A percentile compares a stretch with the other conserved stretches of the same genome.
phyloP scores from a whole-genome alignment of 257 asterid genomes.

The Solanum pennellii region DNA sequence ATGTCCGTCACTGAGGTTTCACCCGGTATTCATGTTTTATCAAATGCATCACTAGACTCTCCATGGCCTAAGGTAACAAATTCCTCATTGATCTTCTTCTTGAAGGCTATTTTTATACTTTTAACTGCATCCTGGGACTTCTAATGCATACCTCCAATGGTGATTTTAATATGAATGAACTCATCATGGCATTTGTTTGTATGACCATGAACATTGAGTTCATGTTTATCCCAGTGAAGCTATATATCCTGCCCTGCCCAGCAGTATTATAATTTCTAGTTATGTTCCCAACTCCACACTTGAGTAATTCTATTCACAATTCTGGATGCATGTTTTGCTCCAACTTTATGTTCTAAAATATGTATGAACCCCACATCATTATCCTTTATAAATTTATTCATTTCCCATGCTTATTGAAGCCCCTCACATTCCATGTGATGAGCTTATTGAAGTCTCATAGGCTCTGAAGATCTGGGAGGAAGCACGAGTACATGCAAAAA shows the following conservation, averaged over 20 bases:
- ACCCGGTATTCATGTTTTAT: conserved; percentile 78
- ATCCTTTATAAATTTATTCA: background rate
- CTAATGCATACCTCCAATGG: background rate
- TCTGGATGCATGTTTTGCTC: background rate
- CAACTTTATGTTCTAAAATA: background rate
- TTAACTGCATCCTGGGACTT: background rate
- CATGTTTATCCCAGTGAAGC: background rate
- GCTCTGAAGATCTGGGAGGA: background rate
- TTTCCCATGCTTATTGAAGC: background rate
- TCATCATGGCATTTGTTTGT: background rate
- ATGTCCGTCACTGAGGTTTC: conserved; percentile 33
- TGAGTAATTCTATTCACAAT: background rate
- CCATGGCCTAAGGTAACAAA: conserved; percentile 77
- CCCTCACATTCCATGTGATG: background rate
- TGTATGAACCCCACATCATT: background rate
- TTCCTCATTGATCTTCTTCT: background rate
- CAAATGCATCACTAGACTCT: conserved; percentile 69
- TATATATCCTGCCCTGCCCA: background rate
- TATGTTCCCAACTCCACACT: background rate
- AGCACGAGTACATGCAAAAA: background rate
- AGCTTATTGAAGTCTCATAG: background rate
- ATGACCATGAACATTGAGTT: background rate
- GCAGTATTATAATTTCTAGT: background rate
- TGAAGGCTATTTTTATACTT: background rate
- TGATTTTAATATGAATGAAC: background rate